phyloP scores from a whole-genome alignment of 805 yeast species.

The Barnettozyma californica region DNA sequence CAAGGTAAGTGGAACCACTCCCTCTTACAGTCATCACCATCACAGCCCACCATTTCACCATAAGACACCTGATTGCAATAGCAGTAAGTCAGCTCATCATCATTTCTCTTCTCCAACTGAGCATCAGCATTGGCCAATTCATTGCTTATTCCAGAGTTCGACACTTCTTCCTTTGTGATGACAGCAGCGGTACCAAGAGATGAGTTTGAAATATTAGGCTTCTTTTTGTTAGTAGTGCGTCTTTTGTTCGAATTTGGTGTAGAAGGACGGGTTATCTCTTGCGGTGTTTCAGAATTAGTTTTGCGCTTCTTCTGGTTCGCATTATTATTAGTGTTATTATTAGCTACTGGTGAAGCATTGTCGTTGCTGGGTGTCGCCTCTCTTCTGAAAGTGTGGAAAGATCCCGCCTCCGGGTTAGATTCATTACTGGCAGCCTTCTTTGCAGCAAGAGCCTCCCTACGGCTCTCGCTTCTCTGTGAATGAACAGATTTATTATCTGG shows the following conservation, averaged over 20 bases:
- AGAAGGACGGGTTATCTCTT: constrained; percentile 10
- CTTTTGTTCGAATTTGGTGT: constrained; percentile 13
- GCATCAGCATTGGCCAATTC: constrained; percentile 11
- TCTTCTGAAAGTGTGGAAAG: constrained; percentile 4
- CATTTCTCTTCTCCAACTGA: constrained; percentile 13
- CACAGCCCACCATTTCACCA: constrained; percentile 99
- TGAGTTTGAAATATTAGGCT: constrained; percentile 1
- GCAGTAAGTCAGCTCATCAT: constrained; percentile 81
- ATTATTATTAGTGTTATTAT: constrained; percentile 5
- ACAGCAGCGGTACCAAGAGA: constrained; percentile 1
- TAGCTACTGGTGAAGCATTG: constrained; percentile 9
- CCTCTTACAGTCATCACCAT: constrained; percentile 83
- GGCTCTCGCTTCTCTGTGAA: constrained; percentile 71
- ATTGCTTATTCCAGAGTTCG: constrained; percentile 6
- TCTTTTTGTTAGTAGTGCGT: constrained; percentile 9
- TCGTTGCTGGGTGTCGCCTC: constrained; percentile 24
- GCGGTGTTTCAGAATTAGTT: constrained; percentile 11
- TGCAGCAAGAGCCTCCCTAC: constrained; percentile 93
- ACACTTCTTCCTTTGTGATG: not conserved
- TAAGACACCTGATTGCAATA: constrained; percentile 95
- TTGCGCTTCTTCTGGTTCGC: constrained; percentile 22
- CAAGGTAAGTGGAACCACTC: constrained; percentile 98
- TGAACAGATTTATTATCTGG: constrained; percentile 59
- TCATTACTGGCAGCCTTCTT: constrained; percentile 51
- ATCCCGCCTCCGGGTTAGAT: constrained; percentile 16